phyloP scores from a whole-genome alignment of 1,139 yeast species.

The Hemisphaericaspora xylofermentans region DNA sequence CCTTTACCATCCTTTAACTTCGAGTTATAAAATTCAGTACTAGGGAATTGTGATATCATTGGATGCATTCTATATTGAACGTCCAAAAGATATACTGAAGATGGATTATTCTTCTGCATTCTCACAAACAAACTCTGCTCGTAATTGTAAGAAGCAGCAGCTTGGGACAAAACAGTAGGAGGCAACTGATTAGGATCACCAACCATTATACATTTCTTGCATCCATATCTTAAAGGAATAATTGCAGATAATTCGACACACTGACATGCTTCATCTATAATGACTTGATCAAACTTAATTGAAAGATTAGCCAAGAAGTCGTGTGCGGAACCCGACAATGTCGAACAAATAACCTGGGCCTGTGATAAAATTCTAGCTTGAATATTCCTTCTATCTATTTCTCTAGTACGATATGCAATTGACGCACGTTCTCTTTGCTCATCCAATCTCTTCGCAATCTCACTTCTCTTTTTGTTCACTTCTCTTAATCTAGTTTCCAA shows the following conservation, averaged over 20 bases:
- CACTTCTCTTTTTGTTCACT: conserved; percentile 60
- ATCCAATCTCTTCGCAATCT: conserved; percentile 72
- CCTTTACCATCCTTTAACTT: conserved; percentile 72
- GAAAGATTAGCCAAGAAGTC: conserved; percentile 75
- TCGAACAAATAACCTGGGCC: conserved; percentile 90
- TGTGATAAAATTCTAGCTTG: conserved; percentile 70
- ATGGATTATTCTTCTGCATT: conserved; percentile 70
- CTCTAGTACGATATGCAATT: conserved; percentile 70
- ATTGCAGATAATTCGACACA: conserved; percentile 91
- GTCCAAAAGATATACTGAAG: conserved; percentile 70
- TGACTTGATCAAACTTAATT: conserved; percentile 84
- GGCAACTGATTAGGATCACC: conserved; percentile 99
- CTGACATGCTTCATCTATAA: conserved; percentile 98
- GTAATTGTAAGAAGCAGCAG: conserved; percentile 75
- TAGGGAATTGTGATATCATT: conserved; percentile 81
- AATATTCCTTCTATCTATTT: conserved; percentile 70
- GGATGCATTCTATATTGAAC: conserved; percentile 99
- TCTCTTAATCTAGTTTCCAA: conserved; percentile 51
- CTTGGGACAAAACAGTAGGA: conserved; percentile 94
- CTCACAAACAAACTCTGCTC: conserved; percentile 94
- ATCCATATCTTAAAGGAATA: conserved; percentile 91
- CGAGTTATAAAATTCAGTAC: conserved; percentile 75
- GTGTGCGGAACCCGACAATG: conserved; percentile 94
- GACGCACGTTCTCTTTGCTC: conserved; percentile 73
- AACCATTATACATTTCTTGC: conserved; percentile 90